Evolutionary conservation across 306 rosid species (phyloP), one percentile per base, ranked within the genome.

Genomic region (Vicia sativa): DNA sequence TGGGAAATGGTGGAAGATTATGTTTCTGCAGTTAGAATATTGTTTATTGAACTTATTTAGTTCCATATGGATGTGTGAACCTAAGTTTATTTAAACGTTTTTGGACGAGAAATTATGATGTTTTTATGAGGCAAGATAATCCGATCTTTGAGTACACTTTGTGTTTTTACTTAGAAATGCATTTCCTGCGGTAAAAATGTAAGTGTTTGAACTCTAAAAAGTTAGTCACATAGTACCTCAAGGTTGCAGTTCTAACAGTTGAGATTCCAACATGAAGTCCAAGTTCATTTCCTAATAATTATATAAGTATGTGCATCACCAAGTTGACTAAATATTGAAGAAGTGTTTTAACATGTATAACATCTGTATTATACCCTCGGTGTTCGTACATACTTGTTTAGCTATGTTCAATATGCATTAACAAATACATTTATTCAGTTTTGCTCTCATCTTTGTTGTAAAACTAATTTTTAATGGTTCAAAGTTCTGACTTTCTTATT

Each of bases 381-480:
- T 3, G 11, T 43, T 67, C 26, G 42, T 61, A 43, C 19, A 23
- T 9, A 26, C 59, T 58, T 73, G 18, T 62, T 58, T 68, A 44
- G 67, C 56, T 45, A 35, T 68, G n/a, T 38, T 26, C 45, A 39
- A 55, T 49, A 63, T 63, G 34, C 71, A 25, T 14, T 11, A 39
- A 49, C 9, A 9, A 9, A 54, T 38, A 9, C 9, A 11, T 29
- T 15, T 67, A 5, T 43, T 45, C 21, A 21, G n/a, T 61, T 65
- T 18, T 62, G 50, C 56, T 46, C 39, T 70, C 31, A 55, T 52
- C 46, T 38, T 43, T 70, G 21, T 21, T 69, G 67, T 71, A 61
- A 48, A 43, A 39, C 26, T 14, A 37, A 44, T 59, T 65, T 10
- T 58, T 77, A 6, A 39, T 43, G 73, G 46, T 68, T 59, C 54